Conservation (phyloP, 257 asterid species). For the Capsicum rhomboideum region DNA sequence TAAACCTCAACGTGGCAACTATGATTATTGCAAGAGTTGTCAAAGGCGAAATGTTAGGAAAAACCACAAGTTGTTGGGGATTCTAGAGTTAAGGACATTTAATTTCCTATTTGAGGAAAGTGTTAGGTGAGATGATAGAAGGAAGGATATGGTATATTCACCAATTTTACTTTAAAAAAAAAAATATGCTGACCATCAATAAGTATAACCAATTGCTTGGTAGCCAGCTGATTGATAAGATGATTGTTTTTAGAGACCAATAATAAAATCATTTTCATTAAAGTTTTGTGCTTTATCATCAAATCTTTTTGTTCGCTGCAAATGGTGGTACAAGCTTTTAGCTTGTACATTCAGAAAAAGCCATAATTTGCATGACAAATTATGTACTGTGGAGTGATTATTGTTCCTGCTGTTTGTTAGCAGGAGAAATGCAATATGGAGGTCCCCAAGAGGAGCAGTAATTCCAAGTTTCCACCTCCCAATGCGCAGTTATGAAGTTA, state of each 20-base stretch:
- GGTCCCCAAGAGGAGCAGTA: constrained; percentile 62
- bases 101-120: background rate
- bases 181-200: background rate
- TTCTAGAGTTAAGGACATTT: background rate
- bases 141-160: background rate
- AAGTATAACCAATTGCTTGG: background rate
- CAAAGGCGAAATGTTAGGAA: background rate
- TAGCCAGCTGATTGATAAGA: background rate
- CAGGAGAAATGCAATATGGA: constrained; percentile 55
- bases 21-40: background rate
- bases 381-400: background rate
- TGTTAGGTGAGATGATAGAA: background rate
- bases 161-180: background rate
- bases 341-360: background rate
- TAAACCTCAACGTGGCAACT: background rate
- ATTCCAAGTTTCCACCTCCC: constrained; percentile 75
- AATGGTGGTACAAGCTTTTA: background rate
- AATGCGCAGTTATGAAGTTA: constrained; percentile 81
- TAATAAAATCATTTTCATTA: background rate
- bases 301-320: no score
- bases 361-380: background rate
- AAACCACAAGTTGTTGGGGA: background rate
- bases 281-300: background rate
- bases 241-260: no score
- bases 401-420: background rate